Evolutionary conservation across 345 rosid genomes (phyloP), one percentile per base, ranked within the genome.

Genomic region (Balakata baccata): DNA sequence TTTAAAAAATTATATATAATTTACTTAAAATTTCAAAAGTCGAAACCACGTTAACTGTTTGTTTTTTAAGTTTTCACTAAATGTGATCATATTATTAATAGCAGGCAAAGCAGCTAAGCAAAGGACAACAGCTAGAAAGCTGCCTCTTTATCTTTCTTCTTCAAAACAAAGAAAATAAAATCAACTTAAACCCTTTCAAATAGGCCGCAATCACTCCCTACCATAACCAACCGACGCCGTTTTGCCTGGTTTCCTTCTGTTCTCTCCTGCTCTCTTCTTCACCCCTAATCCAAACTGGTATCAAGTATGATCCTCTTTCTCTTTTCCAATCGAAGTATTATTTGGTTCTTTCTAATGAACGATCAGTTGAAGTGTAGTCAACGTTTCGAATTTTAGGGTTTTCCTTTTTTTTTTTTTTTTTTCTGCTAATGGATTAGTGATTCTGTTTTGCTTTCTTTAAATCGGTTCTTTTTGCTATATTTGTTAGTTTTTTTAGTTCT

Each of bases 121-220:
- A 62, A 64, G 78, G 77, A n/a, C n/a, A n/a, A n/a, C n/a, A 74
- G 67, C 45, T 52, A 64, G 47, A 78, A 78, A 74, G 74, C 77
- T 63, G 74, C 57, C 46, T 67, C 63, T 65, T 71, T 64, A 54
- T 66, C 80, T 46, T 61, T 60, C 58, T 37, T 46, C 18, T 56
- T 45, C 7, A 23, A 9, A 49, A 29, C 38, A 29, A 29, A 29
- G 34, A 29, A 71, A 17, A 5, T 16, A 67, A 67, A 51, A 51
- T 29, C 34, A 29, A 1, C 34, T 29, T 29, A 29, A 1, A 29
- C 34, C n/a, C 59, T n/a, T 10, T 54, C 34, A 29, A 29, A 29
- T 29, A 29, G 34, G 34, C 34, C 34, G 34, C 34, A 29, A 1
- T 29, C 34, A 1, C 34, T 29, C 59, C n/a, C n/a, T 45, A 5